Evolutionary conservation across 2,329 filamentous ascomycete genomes (phyloP).

Genomic region (Cordyceps cateniannulata): DNA sequence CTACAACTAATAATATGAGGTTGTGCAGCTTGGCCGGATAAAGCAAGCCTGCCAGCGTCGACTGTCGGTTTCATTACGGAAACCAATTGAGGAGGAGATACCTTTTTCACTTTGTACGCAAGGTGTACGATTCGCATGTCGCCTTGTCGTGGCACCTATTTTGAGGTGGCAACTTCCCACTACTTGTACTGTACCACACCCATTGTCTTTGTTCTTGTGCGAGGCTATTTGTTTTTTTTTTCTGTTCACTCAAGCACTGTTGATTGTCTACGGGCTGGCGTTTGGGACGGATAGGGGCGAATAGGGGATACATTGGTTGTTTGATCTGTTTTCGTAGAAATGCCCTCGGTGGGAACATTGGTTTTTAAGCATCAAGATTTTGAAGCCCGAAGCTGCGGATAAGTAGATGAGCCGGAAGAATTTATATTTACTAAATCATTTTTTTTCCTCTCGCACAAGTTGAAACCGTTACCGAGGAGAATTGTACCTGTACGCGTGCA

Average conservation of each 20-base stretch:
- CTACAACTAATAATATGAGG: slow-evolving; percentile 10
- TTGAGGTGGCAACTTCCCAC: neutral
- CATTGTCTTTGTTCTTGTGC: slow-evolving; percentile 3
- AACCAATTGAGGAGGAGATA: slow-evolving; percentile 4
- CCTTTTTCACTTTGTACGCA: neutral
- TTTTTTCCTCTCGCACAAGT: neutral
- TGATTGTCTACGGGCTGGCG: slow-evolving; percentile 14
- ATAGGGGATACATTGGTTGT: slow-evolving; percentile 8
- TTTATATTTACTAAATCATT: neutral
- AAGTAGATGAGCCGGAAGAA: neutral
- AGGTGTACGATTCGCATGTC: neutral
- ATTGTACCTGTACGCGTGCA: no score
- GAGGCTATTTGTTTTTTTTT: neutral
- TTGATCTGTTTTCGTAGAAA: slow-evolving; percentile 5
- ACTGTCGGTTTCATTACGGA: neutral
- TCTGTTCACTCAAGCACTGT: neutral
- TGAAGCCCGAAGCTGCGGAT: slow-evolving; percentile 5
- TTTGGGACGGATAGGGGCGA: slow-evolving; percentile 16
- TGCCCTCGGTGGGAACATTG: neutral
- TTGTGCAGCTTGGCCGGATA: neutral
- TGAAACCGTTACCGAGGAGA: no score
- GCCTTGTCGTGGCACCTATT: neutral
- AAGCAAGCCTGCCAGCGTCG: neutral
- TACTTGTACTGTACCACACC: slow-evolving; percentile 3
- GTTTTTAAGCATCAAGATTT: slow-evolving; percentile 8